Conservation (phyloP, 805 yeast species). For the Hyphopichia homilentoma region DNA sequence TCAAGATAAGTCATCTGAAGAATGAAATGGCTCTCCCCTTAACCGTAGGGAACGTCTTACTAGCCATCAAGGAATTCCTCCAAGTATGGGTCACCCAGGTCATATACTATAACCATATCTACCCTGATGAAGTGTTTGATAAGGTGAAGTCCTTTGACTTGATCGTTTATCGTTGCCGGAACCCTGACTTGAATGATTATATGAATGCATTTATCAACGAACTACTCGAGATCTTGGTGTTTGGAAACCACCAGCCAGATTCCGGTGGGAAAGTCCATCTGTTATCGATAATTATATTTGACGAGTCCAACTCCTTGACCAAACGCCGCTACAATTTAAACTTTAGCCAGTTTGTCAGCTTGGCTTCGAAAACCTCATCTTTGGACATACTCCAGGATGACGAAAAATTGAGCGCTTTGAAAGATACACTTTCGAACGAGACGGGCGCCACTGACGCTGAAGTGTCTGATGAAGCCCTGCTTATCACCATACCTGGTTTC, state of each 20-base stretch:
- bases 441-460: conserved; percentile 12
- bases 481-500: conserved; percentile 19
- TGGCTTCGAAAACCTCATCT: conserved; percentile 17
- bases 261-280: conserved; percentile 25
- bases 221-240: conserved; percentile 15
- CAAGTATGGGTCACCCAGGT: conserved; percentile 52
- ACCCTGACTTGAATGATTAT: conserved; percentile 46
- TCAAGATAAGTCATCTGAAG: conserved; percentile 1
- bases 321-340: conserved; percentile 37
- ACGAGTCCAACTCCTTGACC: conserved; percentile 22
- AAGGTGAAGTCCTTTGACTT: conserved; percentile 38
- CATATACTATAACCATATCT: conserved; percentile 49
- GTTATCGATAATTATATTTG: conserved; percentile 35
- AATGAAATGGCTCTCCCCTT: conserved; percentile 7
- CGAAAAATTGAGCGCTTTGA: no score
- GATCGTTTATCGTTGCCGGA: conserved; percentile 40
- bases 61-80: conserved; percentile 45
- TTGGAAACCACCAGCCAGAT: conserved; percentile 5
- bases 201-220: conserved; percentile 33
- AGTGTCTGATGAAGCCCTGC: conserved; percentile 7
- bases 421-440: no score
- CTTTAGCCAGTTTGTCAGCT: conserved; percentile 26
- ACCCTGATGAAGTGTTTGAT: conserved; percentile 49
- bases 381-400: conserved; percentile 3
- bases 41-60: conserved; percentile 25